phyloP scores from a whole-genome alignment of 306 rosid genomes.

The Prunus dulcis region DNA sequence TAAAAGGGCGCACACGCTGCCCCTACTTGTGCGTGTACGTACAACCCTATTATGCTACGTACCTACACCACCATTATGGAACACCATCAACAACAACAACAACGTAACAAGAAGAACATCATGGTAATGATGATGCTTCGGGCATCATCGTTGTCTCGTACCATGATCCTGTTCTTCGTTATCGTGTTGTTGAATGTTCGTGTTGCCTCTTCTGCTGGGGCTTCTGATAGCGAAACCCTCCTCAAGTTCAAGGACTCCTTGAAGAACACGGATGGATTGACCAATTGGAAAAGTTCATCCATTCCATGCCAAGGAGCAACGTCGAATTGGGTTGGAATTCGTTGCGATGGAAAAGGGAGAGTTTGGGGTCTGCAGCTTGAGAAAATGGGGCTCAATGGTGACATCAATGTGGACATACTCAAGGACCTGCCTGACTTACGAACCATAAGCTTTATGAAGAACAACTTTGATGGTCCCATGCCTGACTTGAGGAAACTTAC shows the following conservation, averaged over 20 bases:
- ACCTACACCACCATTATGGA: slow-evolving; percentile 23
- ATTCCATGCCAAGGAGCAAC: slow-evolving; percentile 38
- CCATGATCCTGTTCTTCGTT: background rate
- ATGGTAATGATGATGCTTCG: background rate
- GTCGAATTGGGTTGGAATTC: slow-evolving; percentile 54
- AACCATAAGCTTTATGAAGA: slow-evolving; percentile 57
- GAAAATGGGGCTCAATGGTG: slow-evolving; percentile 60
- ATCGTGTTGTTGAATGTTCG: background rate
- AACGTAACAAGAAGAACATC: slow-evolving; percentile 21
- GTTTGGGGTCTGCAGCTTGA: slow-evolving; percentile 64
- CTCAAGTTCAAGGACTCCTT: slow-evolving; percentile 57
- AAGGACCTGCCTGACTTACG: slow-evolving; percentile 39
- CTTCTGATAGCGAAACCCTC: slow-evolving; percentile 38
- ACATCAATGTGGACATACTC: slow-evolving; percentile 44
- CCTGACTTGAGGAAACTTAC: slow-evolving; percentile 42
- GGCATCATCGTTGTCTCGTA: background rate
- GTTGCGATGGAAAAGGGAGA: slow-evolving; percentile 43
- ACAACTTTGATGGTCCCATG: slow-evolving; percentile 44
- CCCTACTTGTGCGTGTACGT: slow-evolving; percentile 39
- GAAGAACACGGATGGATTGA: slow-evolving; percentile 3
- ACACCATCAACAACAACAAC: background rate
- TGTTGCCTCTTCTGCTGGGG: slow-evolving; percentile 7
- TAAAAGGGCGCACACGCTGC: slow-evolving; percentile 48
- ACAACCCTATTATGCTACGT: slow-evolving; percentile 8
- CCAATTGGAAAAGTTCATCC: slow-evolving; percentile 38